Percentiles rank a stretch among this genome's conserved stretches.
Evolutionary conservation across 73 alveolate genomes (phyloP).

Genomic region (Tetrahymena malaccensis): DNA sequence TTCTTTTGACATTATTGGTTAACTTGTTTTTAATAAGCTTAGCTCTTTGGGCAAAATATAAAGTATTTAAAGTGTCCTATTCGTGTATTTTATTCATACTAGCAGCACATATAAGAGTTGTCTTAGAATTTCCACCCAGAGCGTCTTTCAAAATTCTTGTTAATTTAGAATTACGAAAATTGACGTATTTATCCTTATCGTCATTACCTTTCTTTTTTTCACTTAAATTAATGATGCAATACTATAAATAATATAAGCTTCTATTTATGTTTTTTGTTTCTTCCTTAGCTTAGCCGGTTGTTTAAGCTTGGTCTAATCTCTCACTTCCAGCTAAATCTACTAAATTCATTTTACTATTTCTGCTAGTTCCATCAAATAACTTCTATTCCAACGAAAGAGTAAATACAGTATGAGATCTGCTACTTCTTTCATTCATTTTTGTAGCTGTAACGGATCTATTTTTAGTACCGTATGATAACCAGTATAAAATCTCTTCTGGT

Average conservation of each 20-base stretch:
- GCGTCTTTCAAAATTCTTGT: constrained; percentile 30
- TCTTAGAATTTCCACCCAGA: constrained; percentile 41
- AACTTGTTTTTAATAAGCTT: constrained; percentile 19
- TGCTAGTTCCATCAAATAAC: constrained; percentile 9
- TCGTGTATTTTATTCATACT: constrained; percentile 27
- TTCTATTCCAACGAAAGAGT: neutral
- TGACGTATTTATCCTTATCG: constrained; percentile 35
- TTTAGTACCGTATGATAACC: constrained; percentile 20
- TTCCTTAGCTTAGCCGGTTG: constrained; percentile 70
- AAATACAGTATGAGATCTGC: constrained; percentile 37
- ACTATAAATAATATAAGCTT: constrained; percentile 33
- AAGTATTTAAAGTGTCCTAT: constrained; percentile 19
- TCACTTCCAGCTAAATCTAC: constrained; percentile 95
- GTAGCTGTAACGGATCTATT: constrained; percentile 37
- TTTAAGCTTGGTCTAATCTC: constrained; percentile 68
- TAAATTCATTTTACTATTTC: constrained; percentile 20
- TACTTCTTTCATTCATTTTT: constrained; percentile 22
- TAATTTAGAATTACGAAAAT: constrained; percentile 29
- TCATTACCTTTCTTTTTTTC: neutral
- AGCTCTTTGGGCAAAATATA: constrained; percentile 36
- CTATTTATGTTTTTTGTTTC: constrained; percentile 73
- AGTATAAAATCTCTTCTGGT: constrained; percentile 5
- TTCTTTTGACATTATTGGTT: constrained; percentile 8
- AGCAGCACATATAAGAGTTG: constrained; percentile 37
- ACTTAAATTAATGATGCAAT: constrained; percentile 26